Evolutionary conservation across 257 asterid genomes (phyloP).

Genomic region (Ajuga chamaepitys): DNA sequence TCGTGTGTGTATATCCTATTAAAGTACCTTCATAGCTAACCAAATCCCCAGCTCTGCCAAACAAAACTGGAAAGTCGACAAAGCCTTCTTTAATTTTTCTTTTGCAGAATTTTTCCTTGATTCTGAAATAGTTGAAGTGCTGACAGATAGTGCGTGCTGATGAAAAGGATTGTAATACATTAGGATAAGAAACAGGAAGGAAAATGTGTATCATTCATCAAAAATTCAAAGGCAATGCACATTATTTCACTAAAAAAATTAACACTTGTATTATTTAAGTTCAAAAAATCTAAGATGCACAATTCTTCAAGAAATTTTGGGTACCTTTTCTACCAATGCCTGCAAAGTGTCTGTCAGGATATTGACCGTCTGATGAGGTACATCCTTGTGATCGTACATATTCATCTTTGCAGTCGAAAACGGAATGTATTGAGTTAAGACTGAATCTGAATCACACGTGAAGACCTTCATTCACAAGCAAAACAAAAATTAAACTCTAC

Average conservation of each 20-base stretch:
- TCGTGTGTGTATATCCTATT: not conserved
- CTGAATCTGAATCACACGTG: constrained; percentile 52
- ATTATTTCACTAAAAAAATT: not conserved
- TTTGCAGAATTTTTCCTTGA: constrained; percentile 32
- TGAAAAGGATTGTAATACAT: not conserved
- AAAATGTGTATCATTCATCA: not conserved
- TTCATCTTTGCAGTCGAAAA: constrained; percentile 52
- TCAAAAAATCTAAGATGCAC: not conserved
- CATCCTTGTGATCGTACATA: constrained; percentile 27
- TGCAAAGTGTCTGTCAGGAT: constrained; percentile 19
- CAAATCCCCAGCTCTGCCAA: constrained; percentile 65
- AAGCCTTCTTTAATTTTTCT: constrained; percentile 33
- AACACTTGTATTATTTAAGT: not conserved
- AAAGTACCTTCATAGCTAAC: constrained; percentile 68
- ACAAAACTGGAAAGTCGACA: constrained; percentile 43
- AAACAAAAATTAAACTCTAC: constrained; percentile 4
- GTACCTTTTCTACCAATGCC: constrained; percentile 38
- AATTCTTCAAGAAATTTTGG: not conserved
- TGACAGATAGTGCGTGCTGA: constrained; percentile 40
- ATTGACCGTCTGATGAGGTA: constrained; percentile 17
- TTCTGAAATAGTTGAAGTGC: constrained; percentile 15
- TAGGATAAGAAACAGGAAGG: not conserved
- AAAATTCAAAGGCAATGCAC: not conserved
- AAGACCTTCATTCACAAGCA: constrained; percentile 49
- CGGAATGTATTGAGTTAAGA: constrained; percentile 38